Percentiles rank a stretch among this genome's conserved stretches.
Conservation (phyloP, 225 moss, liverwort and hornwort species). For the Antitrichia curtipendula region DNA sequence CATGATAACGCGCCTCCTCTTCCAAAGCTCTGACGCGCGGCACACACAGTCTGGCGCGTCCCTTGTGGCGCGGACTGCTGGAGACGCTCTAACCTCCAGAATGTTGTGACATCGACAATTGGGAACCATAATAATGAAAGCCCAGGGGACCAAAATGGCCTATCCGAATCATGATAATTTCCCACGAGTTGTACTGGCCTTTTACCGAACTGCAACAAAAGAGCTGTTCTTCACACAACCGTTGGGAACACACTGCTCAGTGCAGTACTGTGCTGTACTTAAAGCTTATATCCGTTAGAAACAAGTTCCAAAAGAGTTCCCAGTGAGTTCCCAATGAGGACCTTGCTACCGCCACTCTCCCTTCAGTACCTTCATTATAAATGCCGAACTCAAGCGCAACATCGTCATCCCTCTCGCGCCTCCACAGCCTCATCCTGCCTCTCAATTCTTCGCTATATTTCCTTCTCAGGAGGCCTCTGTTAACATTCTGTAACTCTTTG, state of each 20-base stretch:
- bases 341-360: background rate
- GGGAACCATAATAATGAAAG: background rate
- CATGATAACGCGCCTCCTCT: no score
- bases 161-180: background rate
- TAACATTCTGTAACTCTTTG: background rate
- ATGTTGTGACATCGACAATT: background rate
- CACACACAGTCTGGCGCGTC: no score
- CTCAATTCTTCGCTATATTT: rapidly evolving
- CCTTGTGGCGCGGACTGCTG: no score
- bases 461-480: rapidly evolving
- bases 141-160: background rate
- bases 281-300: background rate
- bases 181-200: background rate
- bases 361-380: background rate
- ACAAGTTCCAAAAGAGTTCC: background rate
- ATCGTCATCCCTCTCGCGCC: rapidly evolving
- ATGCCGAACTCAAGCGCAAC: background rate
- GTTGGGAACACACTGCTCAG: background rate
- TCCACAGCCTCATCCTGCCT: background rate
- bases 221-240: background rate
- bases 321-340: background rate
- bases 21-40: no score
- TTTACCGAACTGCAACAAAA: background rate
- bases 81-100: background rate
- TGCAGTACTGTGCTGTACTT: background rate